These are phyloP conservation scores for Agapanthus africanus DNA, from an alignment of 106 monocot species.

Conservation along the genomic window DNA sequence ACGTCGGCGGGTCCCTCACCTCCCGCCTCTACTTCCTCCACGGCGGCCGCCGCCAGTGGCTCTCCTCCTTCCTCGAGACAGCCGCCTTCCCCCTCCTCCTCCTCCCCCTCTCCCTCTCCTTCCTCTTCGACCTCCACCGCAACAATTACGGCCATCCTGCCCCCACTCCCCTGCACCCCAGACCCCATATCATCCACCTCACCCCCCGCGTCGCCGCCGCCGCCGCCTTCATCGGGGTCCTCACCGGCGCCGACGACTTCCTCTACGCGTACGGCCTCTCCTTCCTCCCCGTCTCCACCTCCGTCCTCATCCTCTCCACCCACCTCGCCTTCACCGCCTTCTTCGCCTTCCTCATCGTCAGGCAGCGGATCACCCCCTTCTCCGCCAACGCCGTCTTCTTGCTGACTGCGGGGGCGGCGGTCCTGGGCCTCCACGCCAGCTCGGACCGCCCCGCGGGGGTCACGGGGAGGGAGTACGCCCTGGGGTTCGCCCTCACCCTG, in stretches of 20 bases:
- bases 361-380: constrained; percentile 18
- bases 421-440: constrained; percentile 11
- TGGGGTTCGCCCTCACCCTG: constrained; percentile 14
- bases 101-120: constrained; percentile 15
- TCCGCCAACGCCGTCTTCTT: constrained; percentile 17
- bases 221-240: constrained; percentile 4
- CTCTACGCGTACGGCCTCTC: constrained; percentile 22
- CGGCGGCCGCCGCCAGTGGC: constrained; percentile 54
- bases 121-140: constrained; percentile 3
- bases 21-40: constrained; percentile 71
- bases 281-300: constrained; percentile 23
- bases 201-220: constrained; percentile 3
- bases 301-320: constrained; percentile 12
- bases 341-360: constrained; percentile 21
- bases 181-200: neutral
- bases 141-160: neutral
- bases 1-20: constrained; percentile 42
- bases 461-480: neutral
- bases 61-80: constrained; percentile 46
- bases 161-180: constrained; percentile 3
- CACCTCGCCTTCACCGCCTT: constrained; percentile 23
- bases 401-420: constrained; percentile 11
- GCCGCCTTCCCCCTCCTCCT: constrained; percentile 14
- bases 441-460: constrained; percentile 7
- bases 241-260: constrained; percentile 17